Evolutionary conservation across 2,329 filamentous ascomycete genomes (phyloP), one percentile per base, ranked within the genome.

Genomic region (Lasiodiplodia hormozganensis): DNA sequence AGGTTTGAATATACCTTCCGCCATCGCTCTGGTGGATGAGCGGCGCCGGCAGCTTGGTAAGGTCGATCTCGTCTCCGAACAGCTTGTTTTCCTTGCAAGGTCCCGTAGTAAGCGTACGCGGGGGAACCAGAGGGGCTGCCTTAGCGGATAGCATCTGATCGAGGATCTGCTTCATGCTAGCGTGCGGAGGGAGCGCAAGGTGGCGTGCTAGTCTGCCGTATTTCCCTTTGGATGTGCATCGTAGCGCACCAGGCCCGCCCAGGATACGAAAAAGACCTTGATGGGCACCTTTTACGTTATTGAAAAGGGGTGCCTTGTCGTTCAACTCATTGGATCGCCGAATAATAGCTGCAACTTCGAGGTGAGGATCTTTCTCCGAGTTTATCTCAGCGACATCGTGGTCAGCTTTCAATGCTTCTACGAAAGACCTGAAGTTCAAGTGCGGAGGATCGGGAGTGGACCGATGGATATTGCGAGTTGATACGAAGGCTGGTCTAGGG

Each of bases 1-100:
- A 84, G 0, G 84, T 86, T 69, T 85, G 83, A 23, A 86, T 73
- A 67, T 86, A 86, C 65, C 82, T 83, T 0, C 84, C 85, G 0
- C 84, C 84, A 67, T 86, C 84, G 0, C 74, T 71, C 69, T 81
- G 68, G 72, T 86, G 82, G 0, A 85, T 73, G 11, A 79, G 62
- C 0, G 84, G 84, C 0, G 76, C 77, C 0, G 84, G 71, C 4
- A 73, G 62, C 34, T 68, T 58, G 6, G 65, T 68, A 4, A 86
- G 76, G 71, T 85, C 82, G 60, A 86, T 77, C 14, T 84, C 73
- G 18, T 78, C 76, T 0, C 73, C 77, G 0, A 73, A 70, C 1
- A 85, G 68, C 12, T 72, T 76, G 68, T 80, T 76, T 71, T 84
- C 79, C 72, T 85, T 85, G 73, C 78, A 82, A 0, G 82, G 77